Base-by-base conservation (phyloP, 2,329 filamentous ascomycete genomes). In the Cercospora sp. region DNA sequence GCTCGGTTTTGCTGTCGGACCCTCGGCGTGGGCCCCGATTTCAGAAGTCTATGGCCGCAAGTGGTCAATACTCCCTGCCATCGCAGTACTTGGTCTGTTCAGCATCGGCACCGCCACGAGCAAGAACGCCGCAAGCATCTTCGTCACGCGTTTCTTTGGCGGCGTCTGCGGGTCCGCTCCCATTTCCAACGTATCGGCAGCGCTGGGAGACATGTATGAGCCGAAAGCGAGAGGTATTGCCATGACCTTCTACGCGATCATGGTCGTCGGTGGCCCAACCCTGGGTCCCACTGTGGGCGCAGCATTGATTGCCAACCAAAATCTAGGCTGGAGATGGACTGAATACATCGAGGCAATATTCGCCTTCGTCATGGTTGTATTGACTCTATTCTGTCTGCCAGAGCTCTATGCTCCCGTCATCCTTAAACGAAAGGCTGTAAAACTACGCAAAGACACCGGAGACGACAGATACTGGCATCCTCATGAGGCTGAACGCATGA, bases 81-180 rank as follows among this genome's bases (percentile, higher is more conserved):
- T 85, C 57, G 75, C 81, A 18, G 72, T 79, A 8, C 77, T 84
- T 12, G 81, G 75, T 0, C 67, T 84, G 9, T 85, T 85, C 73
- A 82, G 80, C 18, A 82, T 86, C 61, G 82, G 80, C 5, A 80
- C 81, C 1, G 83, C 81, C 2, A 78, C 73, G 9, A 81, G 78
- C 70, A 76, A 75, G 66, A 80, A 78, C 62, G 76, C 80, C 1
- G 72, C 75, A 3, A 75, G 75, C 1, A 68, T 83, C 6, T 79
- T 82, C 69, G 69, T 82, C 63, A 82, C 78, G 3, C 76, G 83
- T 2, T 84, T 83, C 74, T 82, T 85, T 67, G 79, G 71, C 10
- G 82, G 82, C 3, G 70, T 83, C 2, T 84, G 84, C 68, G 82
- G 79, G 0, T 80, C 79, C 1, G 80, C 80, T 2, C 81, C 82